These are phyloP conservation scores for Lagerstroemia speciosa DNA, from an alignment of 345 rosid genomes.

Conservation along the genomic window DNA sequence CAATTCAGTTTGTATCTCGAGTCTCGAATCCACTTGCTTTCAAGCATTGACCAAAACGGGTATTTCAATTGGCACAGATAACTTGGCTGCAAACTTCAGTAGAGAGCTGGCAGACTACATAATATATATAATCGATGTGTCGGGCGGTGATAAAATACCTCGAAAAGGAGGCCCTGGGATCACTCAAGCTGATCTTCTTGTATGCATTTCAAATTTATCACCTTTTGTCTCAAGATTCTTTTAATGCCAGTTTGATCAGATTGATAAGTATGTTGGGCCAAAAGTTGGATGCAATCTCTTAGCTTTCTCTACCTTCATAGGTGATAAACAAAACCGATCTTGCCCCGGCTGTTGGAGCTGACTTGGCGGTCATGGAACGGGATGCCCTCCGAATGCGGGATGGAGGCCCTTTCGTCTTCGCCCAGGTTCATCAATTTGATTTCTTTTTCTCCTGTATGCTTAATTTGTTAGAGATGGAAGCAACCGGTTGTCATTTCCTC, in stretches of 20 bases:
- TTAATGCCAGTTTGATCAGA: background rate
- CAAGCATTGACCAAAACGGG: background rate
- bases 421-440: constrained; percentile 45
- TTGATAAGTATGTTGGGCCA: background rate
- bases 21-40: background rate
- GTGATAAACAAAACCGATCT: constrained; percentile 96
- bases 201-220: constrained; percentile 13
- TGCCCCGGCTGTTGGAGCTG: constrained; percentile 84
- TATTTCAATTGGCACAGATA: constrained; percentile 43
- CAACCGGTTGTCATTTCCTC: background rate
- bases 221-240: background rate
- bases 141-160: constrained; percentile 91
- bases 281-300: background rate
- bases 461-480: constrained; percentile 3
- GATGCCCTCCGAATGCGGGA: constrained; percentile 94
- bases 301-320: constrained; percentile 20
- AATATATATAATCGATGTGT: constrained; percentile 89
- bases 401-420: constrained; percentile 92
- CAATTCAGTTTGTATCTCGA: background rate
- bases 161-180: constrained; percentile 98
- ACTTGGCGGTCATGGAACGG: constrained; percentile 73
- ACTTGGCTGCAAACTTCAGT: constrained; percentile 93
- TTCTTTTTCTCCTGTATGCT: background rate
- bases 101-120: constrained; percentile 93
- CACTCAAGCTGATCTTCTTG: constrained; percentile 95